phyloP scores from a whole-genome alignment of 805 yeast genomes.

The Yamadazyma olivae region DNA sequence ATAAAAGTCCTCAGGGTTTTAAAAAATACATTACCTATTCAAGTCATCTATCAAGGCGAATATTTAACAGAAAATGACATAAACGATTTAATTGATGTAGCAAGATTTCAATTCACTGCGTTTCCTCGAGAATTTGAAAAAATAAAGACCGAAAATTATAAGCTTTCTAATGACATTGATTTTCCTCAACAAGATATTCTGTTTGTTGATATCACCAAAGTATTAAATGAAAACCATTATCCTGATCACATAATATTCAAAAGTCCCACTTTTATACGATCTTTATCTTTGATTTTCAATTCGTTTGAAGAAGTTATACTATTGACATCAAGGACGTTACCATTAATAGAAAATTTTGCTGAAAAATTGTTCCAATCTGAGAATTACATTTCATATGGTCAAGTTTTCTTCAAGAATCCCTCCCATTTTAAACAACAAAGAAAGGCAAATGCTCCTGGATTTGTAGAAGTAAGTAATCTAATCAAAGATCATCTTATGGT shows the following conservation, averaged over 20 bases:
- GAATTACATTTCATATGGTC: constrained; percentile 20
- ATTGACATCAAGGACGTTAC: constrained; percentile 24
- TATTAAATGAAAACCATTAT: constrained; percentile 13
- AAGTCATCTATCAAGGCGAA: constrained; percentile 18
- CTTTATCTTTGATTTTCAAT: constrained; percentile 27
- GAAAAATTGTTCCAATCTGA: constrained; percentile 16
- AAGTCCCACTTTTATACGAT: constrained; percentile 15
- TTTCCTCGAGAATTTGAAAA: no score
- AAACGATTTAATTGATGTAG: constrained; percentile 10
- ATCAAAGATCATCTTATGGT: constrained; percentile 21
- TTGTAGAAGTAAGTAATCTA: constrained; percentile 24
- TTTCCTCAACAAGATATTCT: constrained; percentile 23
- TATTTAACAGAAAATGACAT: constrained; percentile 10
- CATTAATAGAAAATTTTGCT: constrained; percentile 18
- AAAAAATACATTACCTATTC: constrained; percentile 27
- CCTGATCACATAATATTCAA: constrained; percentile 12
- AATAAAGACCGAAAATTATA: constrained; percentile 2
- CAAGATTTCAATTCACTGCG: no score
- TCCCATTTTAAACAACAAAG: constrained; percentile 17
- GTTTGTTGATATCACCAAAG: constrained; percentile 24
- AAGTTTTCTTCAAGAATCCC: constrained; percentile 27
- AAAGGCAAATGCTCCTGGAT: constrained; percentile 23
- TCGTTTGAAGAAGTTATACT: constrained; percentile 30
- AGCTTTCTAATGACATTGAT: constrained; percentile 7
- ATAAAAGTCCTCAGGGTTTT: constrained; percentile 23